phyloP scores from a whole-genome alignment of 176 grass and related monocot genomes.

The Lolium perenne region DNA sequence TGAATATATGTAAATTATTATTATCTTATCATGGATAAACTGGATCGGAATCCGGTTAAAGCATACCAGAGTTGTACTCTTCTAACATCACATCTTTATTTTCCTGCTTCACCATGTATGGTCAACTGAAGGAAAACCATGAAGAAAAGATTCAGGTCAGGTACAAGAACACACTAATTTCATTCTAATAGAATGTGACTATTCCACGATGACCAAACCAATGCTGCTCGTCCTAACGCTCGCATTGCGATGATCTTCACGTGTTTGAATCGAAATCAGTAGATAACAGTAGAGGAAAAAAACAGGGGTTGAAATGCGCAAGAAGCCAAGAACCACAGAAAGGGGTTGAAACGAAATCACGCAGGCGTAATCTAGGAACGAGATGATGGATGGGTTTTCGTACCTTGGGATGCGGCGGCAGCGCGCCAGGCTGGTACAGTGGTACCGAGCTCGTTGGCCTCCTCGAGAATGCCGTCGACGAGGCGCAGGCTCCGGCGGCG shows the following conservation, averaged over 20 bases:
- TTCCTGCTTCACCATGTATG: not conserved
- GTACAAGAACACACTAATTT: not conserved
- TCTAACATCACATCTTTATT: not conserved
- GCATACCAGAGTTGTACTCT: not conserved
- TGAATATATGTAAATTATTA: not conserved
- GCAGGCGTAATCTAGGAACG: not conserved
- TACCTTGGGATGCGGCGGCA: not conserved
- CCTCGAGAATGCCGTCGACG: not conserved
- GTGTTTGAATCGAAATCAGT: not conserved
- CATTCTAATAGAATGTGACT: no score
- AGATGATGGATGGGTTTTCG: not conserved
- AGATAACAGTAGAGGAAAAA: not conserved
- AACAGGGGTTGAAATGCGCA: not conserved
- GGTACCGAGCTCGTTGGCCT: not conserved
- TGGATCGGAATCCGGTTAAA: not conserved
- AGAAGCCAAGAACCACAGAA: not conserved
- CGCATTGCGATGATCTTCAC: not conserved
- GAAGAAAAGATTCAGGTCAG: not conserved
- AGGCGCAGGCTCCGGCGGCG: conserved; percentile 2
- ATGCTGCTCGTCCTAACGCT: not conserved
- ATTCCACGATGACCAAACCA: not conserved
- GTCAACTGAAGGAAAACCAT: not conserved
- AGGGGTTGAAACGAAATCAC: not conserved
- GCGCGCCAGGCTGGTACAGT: not conserved
- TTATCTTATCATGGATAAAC: not conserved